Evolutionary conservation across 1,139 yeast genomes (phyloP).

Genomic region (Candida anutae): DNA sequence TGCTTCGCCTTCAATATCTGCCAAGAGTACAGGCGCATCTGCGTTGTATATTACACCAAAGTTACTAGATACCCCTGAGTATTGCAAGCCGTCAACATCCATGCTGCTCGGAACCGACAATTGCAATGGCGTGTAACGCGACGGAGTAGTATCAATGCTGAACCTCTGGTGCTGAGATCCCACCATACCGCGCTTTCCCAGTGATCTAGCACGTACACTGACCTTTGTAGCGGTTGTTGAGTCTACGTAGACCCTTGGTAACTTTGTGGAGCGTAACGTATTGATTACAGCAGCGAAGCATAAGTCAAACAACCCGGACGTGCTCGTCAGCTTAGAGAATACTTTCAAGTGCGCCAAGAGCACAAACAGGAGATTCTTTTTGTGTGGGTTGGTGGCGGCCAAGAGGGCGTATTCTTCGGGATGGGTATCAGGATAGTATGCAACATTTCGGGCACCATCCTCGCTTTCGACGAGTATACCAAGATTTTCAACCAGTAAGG

Average conservation of each 20-base stretch:
- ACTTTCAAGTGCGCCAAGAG: slow-evolving; percentile 71
- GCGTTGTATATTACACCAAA: slow-evolving; percentile 49
- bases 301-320: slow-evolving; percentile 54
- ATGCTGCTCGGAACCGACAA: slow-evolving; percentile 21
- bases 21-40: slow-evolving; percentile 36
- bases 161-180: slow-evolving; percentile 17
- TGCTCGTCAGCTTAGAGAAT: slow-evolving; percentile 67
- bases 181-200: slow-evolving; percentile 27
- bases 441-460: slow-evolving; percentile 5
- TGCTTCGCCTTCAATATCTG: slow-evolving; percentile 75
- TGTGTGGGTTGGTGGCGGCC: slow-evolving; percentile 15
- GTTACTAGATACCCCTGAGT: slow-evolving; percentile 46
- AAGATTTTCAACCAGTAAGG: slow-evolving; percentile 37
- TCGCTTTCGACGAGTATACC: slow-evolving; percentile 45
- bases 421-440: slow-evolving; percentile 27
- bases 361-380: slow-evolving; percentile 45
- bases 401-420: slow-evolving; percentile 16
- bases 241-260: slow-evolving; percentile 57
- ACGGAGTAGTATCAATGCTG: slow-evolving; percentile 18
- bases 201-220: slow-evolving; percentile 43
- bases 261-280: slow-evolving; percentile 51
- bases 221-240: slow-evolving; percentile 18
- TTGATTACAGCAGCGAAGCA: slow-evolving; percentile 64
- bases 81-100: slow-evolving; percentile 5
- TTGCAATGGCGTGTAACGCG: slow-evolving; percentile 19